Evolutionary conservation across 1,139 yeast species (phyloP).

Genomic region (Candida smagusa): DNA sequence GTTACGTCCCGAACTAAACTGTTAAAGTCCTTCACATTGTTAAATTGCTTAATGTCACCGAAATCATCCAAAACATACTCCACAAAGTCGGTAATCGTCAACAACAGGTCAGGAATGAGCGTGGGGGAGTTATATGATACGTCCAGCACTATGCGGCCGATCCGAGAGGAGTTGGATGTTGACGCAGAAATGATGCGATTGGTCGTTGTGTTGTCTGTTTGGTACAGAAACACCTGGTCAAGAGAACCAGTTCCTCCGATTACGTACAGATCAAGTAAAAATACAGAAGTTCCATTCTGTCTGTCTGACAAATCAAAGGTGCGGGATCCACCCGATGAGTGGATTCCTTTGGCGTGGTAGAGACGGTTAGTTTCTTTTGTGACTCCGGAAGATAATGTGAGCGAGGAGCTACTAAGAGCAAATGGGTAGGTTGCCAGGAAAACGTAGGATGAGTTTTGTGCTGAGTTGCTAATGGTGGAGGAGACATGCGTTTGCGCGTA

Average conservation of each 20-base stretch:
- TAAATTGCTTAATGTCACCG: neutral
- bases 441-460: neutral
- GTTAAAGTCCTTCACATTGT: too few species aligned
- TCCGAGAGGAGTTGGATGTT: neutral
- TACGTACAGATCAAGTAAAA: conserved; percentile 1
- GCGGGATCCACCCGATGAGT: neutral
- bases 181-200: neutral
- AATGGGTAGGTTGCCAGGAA: conserved; percentile 3
- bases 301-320: neutral
- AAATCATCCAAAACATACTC: neutral
- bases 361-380: conserved; percentile 1
- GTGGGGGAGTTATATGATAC: neutral
- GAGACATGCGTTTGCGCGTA: conserved; percentile 3
- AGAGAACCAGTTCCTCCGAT: conserved; percentile 2
- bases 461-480: neutral
- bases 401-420: neutral
- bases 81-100: conserved; percentile 1
- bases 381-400: neutral
- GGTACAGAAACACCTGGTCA: neutral
- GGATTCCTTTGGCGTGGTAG: conserved; percentile 2
- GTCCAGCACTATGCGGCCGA: conserved; percentile 1
- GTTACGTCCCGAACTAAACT: too few species aligned
- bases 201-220: neutral
- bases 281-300: conserved; percentile 1
- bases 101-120: neutral